Evolutionary conservation across 257 asterid genomes (phyloP), one percentile per base, ranked within the genome.

Genomic region (Paraleonurus japonicus): DNA sequence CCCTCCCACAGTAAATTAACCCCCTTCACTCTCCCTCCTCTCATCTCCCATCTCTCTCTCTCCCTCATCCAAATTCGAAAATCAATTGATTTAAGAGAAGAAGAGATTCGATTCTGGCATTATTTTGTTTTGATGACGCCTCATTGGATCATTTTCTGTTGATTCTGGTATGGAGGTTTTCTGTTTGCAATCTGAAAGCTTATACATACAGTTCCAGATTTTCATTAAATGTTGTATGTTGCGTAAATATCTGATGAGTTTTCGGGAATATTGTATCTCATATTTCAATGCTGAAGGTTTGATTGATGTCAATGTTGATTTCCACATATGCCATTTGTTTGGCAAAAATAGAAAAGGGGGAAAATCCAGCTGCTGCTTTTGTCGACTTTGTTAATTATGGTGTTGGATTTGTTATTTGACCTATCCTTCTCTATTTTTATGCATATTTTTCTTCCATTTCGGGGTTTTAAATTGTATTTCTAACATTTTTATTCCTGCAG

Each of bases 111-210:
- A n/a, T 17, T 76, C 69, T 43, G 37, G 43, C 63, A 72, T 33
- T 65, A n/a, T 61, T 54, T 54, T 70, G 30, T 79, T 35, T 86
- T 86, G 67, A 78, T 87, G 90, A 75, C 80, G 84, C 92, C 82
- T 79, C 86, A 81, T 71, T 79, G 85, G 93, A 81, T 83, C 70
- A 23, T 69, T 13, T 76, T 73, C 82, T 50, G 73, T 75, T 81
- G 73, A 80, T 81, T 75, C 74, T 65, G 89, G 90, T 87, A 79
- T 3, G 67, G 37, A 16, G 28, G 74, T 70, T 58, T 32, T 6
- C 30, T 23, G 39, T 9, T 76, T 39, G 72, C 74, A 48, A 67
- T 78, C 69, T 69, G 62, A 60, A n/a, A 65, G 20, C 59, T 20
- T 28, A 57, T 55, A 24, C 4, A 47, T 51, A 19, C 53, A 4